Conservation (phyloP, 768 basidiomycete genomes). For the Russula foetens region DNA sequence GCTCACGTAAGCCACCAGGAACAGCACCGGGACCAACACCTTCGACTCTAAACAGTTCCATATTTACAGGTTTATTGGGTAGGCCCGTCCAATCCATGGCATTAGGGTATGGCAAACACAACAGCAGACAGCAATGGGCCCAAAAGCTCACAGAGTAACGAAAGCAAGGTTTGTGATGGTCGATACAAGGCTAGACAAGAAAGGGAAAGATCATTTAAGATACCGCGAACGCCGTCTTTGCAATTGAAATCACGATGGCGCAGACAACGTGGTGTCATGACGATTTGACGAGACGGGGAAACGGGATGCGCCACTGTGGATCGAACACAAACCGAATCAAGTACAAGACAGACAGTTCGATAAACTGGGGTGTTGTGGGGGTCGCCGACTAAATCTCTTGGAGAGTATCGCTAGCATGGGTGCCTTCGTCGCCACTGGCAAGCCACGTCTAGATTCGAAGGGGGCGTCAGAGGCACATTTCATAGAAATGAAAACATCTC, state of each 20-base stretch:
- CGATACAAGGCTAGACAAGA: neutral
- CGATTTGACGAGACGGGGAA: neutral
- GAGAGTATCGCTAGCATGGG: too few relatives aligned
- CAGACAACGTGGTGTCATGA: neutral
- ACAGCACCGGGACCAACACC: too few relatives aligned
- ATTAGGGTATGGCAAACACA: neutral
- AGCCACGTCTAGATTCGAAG: too few relatives aligned
- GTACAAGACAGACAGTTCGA: neutral
- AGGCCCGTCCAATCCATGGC: neutral
- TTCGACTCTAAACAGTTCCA: neutral
- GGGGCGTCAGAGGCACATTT: too few relatives aligned
- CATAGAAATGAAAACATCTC: too few relatives aligned
- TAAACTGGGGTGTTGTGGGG: too few relatives aligned
- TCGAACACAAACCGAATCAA: neutral
- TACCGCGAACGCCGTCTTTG: neutral
- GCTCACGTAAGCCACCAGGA: too few relatives aligned
- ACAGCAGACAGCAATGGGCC: neutral
- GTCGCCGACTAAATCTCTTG: too few relatives aligned
- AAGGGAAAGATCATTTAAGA: neutral
- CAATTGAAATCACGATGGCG: neutral
- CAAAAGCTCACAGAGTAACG: too few relatives aligned
- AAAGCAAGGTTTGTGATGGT: neutral
- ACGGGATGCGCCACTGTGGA: neutral
- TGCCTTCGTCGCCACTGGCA: too few relatives aligned
- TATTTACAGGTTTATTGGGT: neutral